Evolutionary conservation across 139 green algal species (phyloP), one percentile per base, ranked within the genome.

Genomic region (Chlamydomonas sp.): DNA sequence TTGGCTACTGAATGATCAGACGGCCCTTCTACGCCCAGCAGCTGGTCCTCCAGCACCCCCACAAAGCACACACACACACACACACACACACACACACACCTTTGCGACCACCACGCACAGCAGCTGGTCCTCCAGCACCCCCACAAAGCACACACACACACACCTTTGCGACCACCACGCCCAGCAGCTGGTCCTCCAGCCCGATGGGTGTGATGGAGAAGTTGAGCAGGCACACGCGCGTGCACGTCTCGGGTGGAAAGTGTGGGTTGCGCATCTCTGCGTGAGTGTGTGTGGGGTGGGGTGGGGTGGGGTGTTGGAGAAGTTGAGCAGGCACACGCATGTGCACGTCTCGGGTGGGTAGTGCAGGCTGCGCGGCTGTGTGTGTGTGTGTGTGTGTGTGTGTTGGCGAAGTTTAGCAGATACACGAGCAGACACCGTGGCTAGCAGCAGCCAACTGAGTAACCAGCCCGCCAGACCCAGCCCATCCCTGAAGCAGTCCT

Each of bases 361-460:
- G 73, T 92, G 89, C 8, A 88, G 89, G 73, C 93, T 95, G 35
- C 87, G 81, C 47, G 92, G 78, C 73, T 92, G n/a, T n/a, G n/a
- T n/a, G n/a, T n/a, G n/a, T n/a, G n/a, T n/a, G n/a, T n/a, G n/a
- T n/a, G n/a, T n/a, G n/a, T n/a, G n/a, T n/a, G n/a, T n/a, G n/a
- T n/a, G n/a, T n/a, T n/a, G n/a, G n/a, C n/a, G n/a, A n/a, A n/a
- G n/a, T n/a, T n/a, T n/a, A n/a, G n/a, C n/a, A n/a, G n/a, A n/a
- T n/a, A n/a, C n/a, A n/a, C n/a, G n/a, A n/a, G n/a, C n/a, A n/a
- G n/a, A n/a, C n/a, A n/a, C n/a, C n/a, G n/a, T n/a, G n/a, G n/a
- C n/a, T n/a, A n/a, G n/a, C n/a, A n/a, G n/a, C n/a, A n/a, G n/a
- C n/a, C n/a, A n/a, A n/a, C n/a, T n/a, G n/a, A n/a, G n/a, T n/a